Evolutionary conservation across 805 yeast genomes (phyloP), one percentile per base, ranked within the genome.

Genomic region (Ogataea wickerhamii): DNA sequence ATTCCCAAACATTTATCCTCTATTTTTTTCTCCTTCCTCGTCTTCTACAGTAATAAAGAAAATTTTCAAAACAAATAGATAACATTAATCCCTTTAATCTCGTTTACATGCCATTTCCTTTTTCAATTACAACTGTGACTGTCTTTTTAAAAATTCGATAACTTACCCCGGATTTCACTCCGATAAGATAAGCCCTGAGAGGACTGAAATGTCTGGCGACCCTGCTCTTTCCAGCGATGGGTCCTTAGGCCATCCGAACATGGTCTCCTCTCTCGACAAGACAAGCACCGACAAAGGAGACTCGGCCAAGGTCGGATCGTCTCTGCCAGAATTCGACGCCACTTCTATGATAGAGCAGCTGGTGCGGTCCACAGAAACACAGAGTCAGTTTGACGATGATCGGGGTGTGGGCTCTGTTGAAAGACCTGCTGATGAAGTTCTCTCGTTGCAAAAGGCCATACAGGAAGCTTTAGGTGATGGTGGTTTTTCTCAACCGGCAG

Each of bases 131-230:
- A 10, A 34, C 37, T 48, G 52, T 48, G 52, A 48, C 52, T 48
- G 52, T 45, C 46, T 48, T 48, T 48, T 45, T 27, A 48, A 47
- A 47, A 37, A 48, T 33, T 35, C 12, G 7, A 40, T 17, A 26
- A 18, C 7, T 32, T 40, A 43, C 49, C 52, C 52, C 52, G 38
- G 49, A 45, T 43, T 41, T 43, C 33, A n/a, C n/a, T 8, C 22
- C 34, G 40, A 44, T 45, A 34, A 48, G 52, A 43, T 44, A 47
- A 44, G 37, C 26, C n/a, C 36, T 8, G 5, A 7, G 16, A 17
- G 35, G 25, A 26, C 28, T 5, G 36, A 33, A 33, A 38, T 38
- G 43, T 32, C 43, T 32, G 31, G 34, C 29, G 30, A 18, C 37
- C 29, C n/a, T 11, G 16, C 29, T 14, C 7, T 8, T 14, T 6